These are phyloP conservation scores for Talaromyces sp. DNA, from an alignment of 2,329 filamentous ascomycete genomes.

Conservation along the genomic window DNA sequence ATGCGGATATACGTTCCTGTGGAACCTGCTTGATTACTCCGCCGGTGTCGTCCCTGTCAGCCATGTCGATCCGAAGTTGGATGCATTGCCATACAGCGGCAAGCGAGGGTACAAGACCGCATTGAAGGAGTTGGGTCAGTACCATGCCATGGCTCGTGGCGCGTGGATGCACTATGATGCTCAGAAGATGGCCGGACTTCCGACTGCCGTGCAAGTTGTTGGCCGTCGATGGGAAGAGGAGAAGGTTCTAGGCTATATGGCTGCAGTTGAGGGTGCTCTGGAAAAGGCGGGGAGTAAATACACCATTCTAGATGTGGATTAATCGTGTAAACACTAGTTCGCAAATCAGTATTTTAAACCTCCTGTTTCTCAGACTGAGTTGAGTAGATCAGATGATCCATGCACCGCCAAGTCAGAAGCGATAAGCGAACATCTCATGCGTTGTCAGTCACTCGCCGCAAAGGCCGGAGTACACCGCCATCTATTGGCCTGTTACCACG, in stretches of 20 bases:
- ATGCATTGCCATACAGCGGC: constrained; percentile 50
- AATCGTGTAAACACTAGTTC: constrained; percentile 1
- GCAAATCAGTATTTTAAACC: background rate
- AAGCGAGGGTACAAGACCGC: constrained; percentile 44
- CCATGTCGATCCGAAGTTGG: constrained; percentile 70
- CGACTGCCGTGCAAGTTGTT: constrained; percentile 80
- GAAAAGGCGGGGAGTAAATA: constrained; percentile 45
- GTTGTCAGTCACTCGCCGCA: background rate
- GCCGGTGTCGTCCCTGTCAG: constrained; percentile 80
- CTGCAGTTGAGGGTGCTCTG: constrained; percentile 70
- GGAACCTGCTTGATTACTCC: constrained; percentile 88
- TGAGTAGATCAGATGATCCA: background rate
- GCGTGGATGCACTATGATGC: constrained; percentile 86
- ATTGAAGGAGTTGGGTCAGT: constrained; percentile 38
- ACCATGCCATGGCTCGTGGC: constrained; percentile 76
- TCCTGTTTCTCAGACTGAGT: background rate
- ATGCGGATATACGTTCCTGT: constrained; percentile 91
- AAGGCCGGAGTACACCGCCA: background rate
- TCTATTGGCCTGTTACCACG: background rate
- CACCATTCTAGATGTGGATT: constrained; percentile 38
- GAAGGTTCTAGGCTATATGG: constrained; percentile 79
- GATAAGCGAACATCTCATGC: background rate
- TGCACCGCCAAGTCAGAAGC: background rate
- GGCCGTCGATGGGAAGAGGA: constrained; percentile 79
- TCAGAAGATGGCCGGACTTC: constrained; percentile 77